These are phyloP conservation scores for Cladorrhinum sp. DNA, from an alignment of 2,329 filamentous ascomycete genomes.

Conservation along the genomic window DNA sequence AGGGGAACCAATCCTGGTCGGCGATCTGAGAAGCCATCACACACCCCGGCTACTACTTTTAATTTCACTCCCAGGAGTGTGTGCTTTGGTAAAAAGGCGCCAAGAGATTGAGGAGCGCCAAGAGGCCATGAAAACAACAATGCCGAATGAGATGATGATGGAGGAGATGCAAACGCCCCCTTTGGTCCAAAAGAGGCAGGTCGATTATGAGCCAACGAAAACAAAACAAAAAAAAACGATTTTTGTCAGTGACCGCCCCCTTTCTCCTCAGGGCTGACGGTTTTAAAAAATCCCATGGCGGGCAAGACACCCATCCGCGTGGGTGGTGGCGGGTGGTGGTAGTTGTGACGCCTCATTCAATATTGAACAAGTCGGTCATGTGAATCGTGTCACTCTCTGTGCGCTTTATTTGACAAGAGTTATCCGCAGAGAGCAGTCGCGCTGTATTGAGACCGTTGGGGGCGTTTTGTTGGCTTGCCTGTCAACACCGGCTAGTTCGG, in stretches of 20 bases:
- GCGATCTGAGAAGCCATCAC: conserved; percentile 26
- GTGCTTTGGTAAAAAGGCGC: background rate
- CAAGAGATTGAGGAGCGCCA: background rate
- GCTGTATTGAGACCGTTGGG: background rate
- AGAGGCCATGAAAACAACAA: background rate
- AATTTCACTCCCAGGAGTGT: background rate
- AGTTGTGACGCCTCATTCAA: too few relatives aligned
- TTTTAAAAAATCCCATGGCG: background rate
- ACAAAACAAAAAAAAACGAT: background rate
- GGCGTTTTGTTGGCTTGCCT: background rate
- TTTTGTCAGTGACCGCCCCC: background rate
- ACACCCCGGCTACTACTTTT: conserved; percentile 15
- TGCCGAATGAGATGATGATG: background rate
- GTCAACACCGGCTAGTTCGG: background rate
- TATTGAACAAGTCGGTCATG: background rate
- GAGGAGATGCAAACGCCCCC: background rate
- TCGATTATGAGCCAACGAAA: background rate
- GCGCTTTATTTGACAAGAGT: too few relatives aligned
- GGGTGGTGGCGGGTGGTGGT: background rate
- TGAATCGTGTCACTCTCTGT: background rate
- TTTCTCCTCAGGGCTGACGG: background rate
- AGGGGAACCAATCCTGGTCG: conserved; percentile 24
- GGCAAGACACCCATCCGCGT: background rate
- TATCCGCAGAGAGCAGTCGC: background rate
- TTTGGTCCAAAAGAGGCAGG: background rate